Evolutionary conservation across 805 yeast species (phyloP).

Genomic region (Metschnikowia kunwiensis): DNA sequence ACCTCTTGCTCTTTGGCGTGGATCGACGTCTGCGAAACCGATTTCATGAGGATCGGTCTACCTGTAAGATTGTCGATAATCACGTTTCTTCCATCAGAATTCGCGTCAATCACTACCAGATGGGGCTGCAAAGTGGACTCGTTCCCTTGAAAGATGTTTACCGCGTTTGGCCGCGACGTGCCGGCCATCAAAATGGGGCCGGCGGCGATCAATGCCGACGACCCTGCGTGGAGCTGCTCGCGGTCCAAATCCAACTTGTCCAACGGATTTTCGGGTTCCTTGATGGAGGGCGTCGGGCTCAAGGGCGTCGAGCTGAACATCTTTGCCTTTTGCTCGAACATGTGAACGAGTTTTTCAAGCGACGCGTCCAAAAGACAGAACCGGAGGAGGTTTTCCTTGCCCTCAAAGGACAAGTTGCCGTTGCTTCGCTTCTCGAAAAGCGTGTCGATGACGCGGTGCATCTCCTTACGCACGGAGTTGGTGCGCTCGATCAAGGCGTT

Average conservation of each 20-base stretch:
- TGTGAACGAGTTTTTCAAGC: conserved; percentile 48
- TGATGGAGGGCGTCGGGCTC: conserved; percentile 16
- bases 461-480: conserved; percentile 45
- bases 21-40: conserved; percentile 59
- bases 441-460: conserved; percentile 50
- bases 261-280: conserved; percentile 1
- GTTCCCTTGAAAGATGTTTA: conserved; percentile 11
- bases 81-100: conserved; percentile 47
- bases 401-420: conserved; percentile 50
- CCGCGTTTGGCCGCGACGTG: conserved; percentile 3
- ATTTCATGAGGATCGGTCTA: conserved; percentile 62
- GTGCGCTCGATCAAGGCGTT: conserved; percentile 53
- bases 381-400: conserved; percentile 51
- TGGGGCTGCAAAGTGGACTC: conserved; percentile 52
- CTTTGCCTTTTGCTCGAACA: conserved; percentile 44
- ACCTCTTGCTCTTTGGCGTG: conserved; percentile 77
- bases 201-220: conserved; percentile 48
- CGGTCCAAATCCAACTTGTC: conserved; percentile 4
- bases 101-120: conserved; percentile 66
- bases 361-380: conserved; percentile 55
- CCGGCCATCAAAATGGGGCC: conserved; percentile 46
- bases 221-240: conserved; percentile 45
- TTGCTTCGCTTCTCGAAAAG: conserved; percentile 45
- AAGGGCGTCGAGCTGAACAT: conserved; percentile 18
- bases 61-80: conserved; percentile 72